Evolutionary conservation across 495 filamentous ascomycete species (phyloP), one percentile per base, ranked within the genome.

Genomic region (Talaromyces ruber): DNA sequence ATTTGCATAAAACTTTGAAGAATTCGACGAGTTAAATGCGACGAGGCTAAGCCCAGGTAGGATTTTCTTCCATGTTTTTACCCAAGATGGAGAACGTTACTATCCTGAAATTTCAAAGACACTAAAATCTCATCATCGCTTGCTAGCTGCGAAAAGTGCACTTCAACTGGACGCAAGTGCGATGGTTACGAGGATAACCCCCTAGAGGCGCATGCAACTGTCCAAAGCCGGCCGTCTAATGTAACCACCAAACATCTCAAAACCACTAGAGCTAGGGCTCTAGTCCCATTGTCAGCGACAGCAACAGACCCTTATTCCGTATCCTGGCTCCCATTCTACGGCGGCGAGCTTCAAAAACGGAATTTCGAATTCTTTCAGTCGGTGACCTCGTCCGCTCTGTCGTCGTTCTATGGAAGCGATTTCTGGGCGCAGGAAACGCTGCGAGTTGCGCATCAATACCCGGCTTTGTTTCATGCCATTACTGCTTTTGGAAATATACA

Each of bases 1-100:
- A 25, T 9, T 16, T 11, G 16, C 24, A 25, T 43, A 59, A 11
- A 3, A 30, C 24, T 28, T 6, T 59, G 26, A 5, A 60, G 59
- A 34, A 60, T 60, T 21, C 59, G 59, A 6, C 59, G 59, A 30
- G 43, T 60, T 16, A 60, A 60, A 47, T 60, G 59, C 18, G 59
- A 60, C 24, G 59, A 60, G 43, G 24, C 25, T 32, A 60, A 25
- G 21, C 59, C 59, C 3, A 51, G 43, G 59, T 60, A 30, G n/a
- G 59, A 4, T 21, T 21, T 21, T 32, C 4, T n/a, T 8, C n/a
- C 16, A 22, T 9, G 30, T 14, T 16, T 21, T 57, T 16, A 57
- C 18, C 18, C 39, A 1, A 45, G 16, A 45, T 9, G 34, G 34
- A 55, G 3, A 26, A 55, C 25, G 28, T 12, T 54, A 11, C 8